These are phyloP conservation scores for Nitzschia sp. DNA, from an alignment of 108 stramenopile species.

Conservation along the genomic window DNA sequence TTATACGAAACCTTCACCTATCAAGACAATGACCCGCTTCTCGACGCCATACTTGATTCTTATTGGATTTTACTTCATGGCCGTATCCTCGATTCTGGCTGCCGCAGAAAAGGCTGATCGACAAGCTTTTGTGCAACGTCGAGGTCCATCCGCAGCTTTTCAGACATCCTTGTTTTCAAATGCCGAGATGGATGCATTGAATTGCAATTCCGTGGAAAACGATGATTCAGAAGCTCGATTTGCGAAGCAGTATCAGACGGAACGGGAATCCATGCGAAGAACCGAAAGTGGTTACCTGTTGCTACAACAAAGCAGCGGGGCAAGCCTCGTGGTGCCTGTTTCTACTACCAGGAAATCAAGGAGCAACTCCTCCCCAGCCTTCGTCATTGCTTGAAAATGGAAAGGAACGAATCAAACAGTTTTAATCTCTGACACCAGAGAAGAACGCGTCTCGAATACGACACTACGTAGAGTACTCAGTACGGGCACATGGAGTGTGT, in stretches of 20 bases:
- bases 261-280: not conserved
- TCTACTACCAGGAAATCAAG: not conserved
- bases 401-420: too few species aligned
- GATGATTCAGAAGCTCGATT: slow-evolving; percentile 14
- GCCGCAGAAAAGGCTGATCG: not conserved
- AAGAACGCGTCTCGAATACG: too few species aligned
- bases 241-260: slow-evolving; percentile 13
- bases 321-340: not conserved
- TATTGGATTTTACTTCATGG: too few species aligned
- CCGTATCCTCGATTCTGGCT: too few species aligned
- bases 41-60: too few species aligned
- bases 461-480: too few species aligned
- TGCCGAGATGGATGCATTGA: not conserved
- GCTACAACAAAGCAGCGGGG: not conserved
- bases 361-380: not conserved
- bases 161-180: not conserved
- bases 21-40: too few species aligned
- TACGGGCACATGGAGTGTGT: too few species aligned
- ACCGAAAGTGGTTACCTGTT: slow-evolving; percentile 14
- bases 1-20: too few species aligned
- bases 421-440: too few species aligned
- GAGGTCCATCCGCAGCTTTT: not conserved
- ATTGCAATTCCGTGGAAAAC: not conserved
- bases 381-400: not conserved
- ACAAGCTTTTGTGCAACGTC: not conserved